Evolutionary conservation across 352 stramenopile species (phyloP).

Genomic region (Aphanomyces euteiches): DNA sequence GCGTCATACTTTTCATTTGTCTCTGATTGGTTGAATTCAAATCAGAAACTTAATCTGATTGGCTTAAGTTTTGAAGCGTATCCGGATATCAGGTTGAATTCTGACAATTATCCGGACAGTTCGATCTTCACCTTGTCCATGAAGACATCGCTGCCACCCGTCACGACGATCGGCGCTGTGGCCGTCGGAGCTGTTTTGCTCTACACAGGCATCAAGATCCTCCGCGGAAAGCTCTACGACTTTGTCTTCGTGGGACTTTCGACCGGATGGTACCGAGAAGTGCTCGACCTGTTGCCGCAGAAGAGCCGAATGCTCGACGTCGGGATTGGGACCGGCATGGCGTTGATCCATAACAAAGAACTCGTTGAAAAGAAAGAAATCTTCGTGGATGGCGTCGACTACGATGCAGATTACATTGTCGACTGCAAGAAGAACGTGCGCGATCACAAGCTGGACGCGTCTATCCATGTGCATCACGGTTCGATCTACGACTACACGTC

Average conservation of each 20-base stretch:
- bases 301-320: conserved; percentile 80
- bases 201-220: conserved; percentile 49
- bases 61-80: neutral
- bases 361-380: conserved; percentile 68
- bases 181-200: conserved; percentile 39
- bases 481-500: conserved; percentile 74
- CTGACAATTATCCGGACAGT: neutral
- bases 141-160: neutral
- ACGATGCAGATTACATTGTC: conserved; percentile 82
- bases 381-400: conserved; percentile 84
- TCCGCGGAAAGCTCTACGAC: conserved; percentile 84
- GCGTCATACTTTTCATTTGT: neutral
- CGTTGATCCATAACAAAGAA: conserved; percentile 58
- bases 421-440: conserved; percentile 56
- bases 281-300: conserved; percentile 57
- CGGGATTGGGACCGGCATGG: conserved; percentile 82
- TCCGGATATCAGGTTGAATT: no score
- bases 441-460: conserved; percentile 39
- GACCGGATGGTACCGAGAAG: conserved; percentile 83
- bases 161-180: conserved; percentile 23
- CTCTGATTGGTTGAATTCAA: neutral
- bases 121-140: neutral
- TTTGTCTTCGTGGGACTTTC: conserved; percentile 83
- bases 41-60: neutral
- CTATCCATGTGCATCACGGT: conserved; percentile 62